Evolutionary conservation across 2,329 filamentous ascomycete genomes (phyloP), one percentile per base, ranked within the genome.

Genomic region (Pseudocercospora fijiensis): DNA sequence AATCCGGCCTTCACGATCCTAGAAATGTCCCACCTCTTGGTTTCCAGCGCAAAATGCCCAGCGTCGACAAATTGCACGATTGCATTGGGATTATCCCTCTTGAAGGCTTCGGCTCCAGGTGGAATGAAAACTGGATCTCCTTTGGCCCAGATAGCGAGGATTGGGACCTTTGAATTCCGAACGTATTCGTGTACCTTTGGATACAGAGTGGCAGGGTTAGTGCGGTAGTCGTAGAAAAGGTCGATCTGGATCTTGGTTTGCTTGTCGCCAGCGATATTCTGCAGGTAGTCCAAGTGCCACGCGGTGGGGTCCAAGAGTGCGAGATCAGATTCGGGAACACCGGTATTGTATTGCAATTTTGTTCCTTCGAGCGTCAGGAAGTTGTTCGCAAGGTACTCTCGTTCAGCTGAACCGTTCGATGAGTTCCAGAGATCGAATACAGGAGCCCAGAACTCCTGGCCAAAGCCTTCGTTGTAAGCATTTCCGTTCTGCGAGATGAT

Each of bases 401-500:
- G 60, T 22, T 65, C 57, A 18, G 57, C 45, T 55, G 60, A 24
- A 43, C 33, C 41, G 45, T 62, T 56, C 5, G 51, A 51, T 4
- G 49, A 55, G 0, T 74, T 75, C 84, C 83, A 86, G 63, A 81
- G 79, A 27, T 76, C 71, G 57, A 76, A 70, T 27, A 85, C 66
- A 0, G 81, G 80, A 3, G 76, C 77, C 83, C 84, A 86, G 73
- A 85, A 83, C 0, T 73, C 71, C 20, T 72, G 68, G 13, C 80
- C 80, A 4, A 88, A 76, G 3, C 85, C 86, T 67, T 85, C 84
- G 4, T 70, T 75, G 69, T 87, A 88, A 13, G 85, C 85, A 67
- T 88, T 88, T 45, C 85, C 86, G 69, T 87, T 87, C 68, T 88
- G 85, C 2, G 80, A 77, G 61, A 88, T 78, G 65, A 88, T 83